These are phyloP conservation scores for Aspergillus fructus DNA, from an alignment of 2,329 filamentous ascomycete species.

Conservation along the genomic window DNA sequence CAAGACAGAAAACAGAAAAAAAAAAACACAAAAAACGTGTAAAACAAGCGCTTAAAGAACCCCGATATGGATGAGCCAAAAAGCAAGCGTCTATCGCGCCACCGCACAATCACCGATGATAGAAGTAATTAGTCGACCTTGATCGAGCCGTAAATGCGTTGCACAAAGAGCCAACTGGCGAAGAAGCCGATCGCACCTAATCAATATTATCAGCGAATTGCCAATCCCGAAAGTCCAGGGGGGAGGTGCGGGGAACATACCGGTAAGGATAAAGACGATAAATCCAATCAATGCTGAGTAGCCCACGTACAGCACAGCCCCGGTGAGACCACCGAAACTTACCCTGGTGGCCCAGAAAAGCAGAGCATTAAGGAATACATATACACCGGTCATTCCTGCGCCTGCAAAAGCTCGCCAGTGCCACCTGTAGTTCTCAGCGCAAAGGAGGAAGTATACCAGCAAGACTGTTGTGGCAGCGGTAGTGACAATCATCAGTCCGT, in stretches of 20 bases:
- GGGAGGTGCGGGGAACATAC: conserved; percentile 49
- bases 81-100: background rate
- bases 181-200: conserved; percentile 93
- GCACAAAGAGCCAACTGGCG: conserved; percentile 89
- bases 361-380: conserved; percentile 88
- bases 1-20: background rate
- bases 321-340: conserved; percentile 78
- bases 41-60: conserved; percentile 6
- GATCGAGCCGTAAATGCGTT: conserved; percentile 94
- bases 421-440: conserved; percentile 97
- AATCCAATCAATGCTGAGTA: conserved; percentile 89
- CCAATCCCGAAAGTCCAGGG: no score
- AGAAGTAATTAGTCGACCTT: conserved; percentile 75
- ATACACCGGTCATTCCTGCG: conserved; percentile 83
- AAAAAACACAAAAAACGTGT: background rate
- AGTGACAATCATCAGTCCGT: conserved; percentile 94
- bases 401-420: conserved; percentile 95
- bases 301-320: conserved; percentile 86
- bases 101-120: background rate
- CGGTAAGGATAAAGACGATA: conserved; percentile 89
- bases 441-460: conserved; percentile 94
- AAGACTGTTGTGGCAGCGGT: conserved; percentile 88
- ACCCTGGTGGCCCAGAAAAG: conserved; percentile 89
- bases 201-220: conserved; percentile 8
- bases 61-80: background rate